Evolutionary conservation across 805 yeast species (phyloP), one percentile per base, ranked within the genome.

Genomic region (Spathaspora passalidarum): DNA sequence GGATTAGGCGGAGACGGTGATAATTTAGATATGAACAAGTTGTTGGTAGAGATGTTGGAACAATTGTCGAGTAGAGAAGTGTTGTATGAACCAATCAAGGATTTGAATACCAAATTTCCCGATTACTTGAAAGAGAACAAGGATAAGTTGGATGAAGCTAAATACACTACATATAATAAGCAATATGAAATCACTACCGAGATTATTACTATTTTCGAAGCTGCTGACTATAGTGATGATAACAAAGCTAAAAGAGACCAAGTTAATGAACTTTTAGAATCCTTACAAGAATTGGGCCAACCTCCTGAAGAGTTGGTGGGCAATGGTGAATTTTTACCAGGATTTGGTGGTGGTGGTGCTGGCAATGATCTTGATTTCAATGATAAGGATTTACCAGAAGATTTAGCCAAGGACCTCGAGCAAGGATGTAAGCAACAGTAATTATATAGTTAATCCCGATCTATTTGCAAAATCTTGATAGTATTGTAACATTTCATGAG

Each of bases 21-120:
- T 13, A 79, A 75, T 49, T 65, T 85, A 51, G 90, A 85, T 57
- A 76, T 84, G 65, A 71, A 84, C 20, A 79, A 80, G 48, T 66
- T 88, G 40, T 66, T 88, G 49, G 76, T 75, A 16, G 88, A 86
- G 32, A 82, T 92, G 81, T 72, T 92, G 56, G 84, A 81, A 50
- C 92, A 90, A 60, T 75, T 92, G 61, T 80, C 94, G 6, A 81
- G 94, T 4, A 92, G 90, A 59, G 91, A 84, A 47, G 86, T 91
- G 17, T 73, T 92, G 32, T 91, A 88, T 59, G 96, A 86, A 54
- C 97, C 98, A 2, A 76, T 92, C 66, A 86, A 84, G 57, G 96
- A 89, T 49, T 74, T 91, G 61, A 80, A 83, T 52, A 66, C 71
- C 10, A 88, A 87, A 59, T 88, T 82, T 61, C 87, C 89, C 2